These are phyloP conservation scores for Globisporangium apiculatum DNA, from an alignment of 352 stramenopile species.

Conservation along the genomic window DNA sequence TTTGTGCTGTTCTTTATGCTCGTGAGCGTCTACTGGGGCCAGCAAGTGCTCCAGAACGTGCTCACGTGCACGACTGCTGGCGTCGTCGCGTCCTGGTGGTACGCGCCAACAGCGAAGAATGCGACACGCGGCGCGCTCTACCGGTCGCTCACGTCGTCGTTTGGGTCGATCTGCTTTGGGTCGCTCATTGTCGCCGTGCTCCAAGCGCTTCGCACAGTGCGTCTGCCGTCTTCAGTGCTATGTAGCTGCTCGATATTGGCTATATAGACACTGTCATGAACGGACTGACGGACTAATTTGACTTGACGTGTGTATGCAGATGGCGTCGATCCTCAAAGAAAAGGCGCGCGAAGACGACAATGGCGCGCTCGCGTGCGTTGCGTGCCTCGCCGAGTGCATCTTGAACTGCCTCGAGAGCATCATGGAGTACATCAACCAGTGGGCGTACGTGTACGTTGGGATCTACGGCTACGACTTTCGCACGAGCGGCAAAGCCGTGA, in stretches of 20 bases:
- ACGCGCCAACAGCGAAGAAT: slow-evolving; percentile 51
- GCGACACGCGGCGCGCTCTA: slow-evolving; percentile 66
- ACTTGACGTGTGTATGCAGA: slow-evolving; percentile 19
- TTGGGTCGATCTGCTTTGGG: slow-evolving; percentile 79
- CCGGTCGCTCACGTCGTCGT: slow-evolving; percentile 72
- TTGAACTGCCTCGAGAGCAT: slow-evolving; percentile 77
- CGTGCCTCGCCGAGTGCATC: slow-evolving; percentile 84
- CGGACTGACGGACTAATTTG: background rate
- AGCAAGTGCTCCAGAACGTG: slow-evolving; percentile 82
- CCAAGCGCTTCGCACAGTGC: slow-evolving; percentile 63
- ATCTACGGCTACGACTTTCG: slow-evolving; percentile 87
- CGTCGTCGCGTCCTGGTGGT: slow-evolving; percentile 82
- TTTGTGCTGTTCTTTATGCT: slow-evolving; percentile 76
- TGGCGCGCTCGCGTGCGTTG: slow-evolving; percentile 62
- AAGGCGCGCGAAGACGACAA: slow-evolving; percentile 75
- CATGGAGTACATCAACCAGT: slow-evolving; percentile 90
- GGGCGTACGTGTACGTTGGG: slow-evolving; percentile 87
- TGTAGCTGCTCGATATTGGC: background rate
- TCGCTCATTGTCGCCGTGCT: slow-evolving; percentile 85
- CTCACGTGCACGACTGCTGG: slow-evolving; percentile 75
- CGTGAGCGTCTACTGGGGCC: slow-evolving; percentile 78
- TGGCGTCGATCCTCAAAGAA: slow-evolving; percentile 58
- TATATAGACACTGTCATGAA: too few species aligned
- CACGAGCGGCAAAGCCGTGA: slow-evolving; percentile 81
- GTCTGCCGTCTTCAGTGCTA: background rate